These are phyloP conservation scores for Alternaria longipes DNA, from an alignment of 2,329 filamentous ascomycete species.

Conservation along the genomic window DNA sequence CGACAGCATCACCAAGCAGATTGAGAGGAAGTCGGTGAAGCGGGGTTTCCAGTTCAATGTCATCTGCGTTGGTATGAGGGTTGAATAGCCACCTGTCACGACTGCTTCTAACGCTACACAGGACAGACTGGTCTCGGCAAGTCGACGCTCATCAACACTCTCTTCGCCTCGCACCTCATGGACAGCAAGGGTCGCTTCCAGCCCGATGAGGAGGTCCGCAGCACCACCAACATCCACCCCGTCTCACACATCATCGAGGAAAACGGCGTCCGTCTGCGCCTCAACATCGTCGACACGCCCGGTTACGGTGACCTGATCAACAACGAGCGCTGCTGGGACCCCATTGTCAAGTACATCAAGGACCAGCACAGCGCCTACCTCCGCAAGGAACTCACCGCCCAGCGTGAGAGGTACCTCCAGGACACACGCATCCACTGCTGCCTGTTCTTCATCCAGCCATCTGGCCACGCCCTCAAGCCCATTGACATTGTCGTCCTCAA, in stretches of 20 bases:
- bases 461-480: slow-evolving; percentile 96
- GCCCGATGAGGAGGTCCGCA: slow-evolving; percentile 91
- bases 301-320: slow-evolving; percentile 99
- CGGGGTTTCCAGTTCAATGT: slow-evolving; percentile 99
- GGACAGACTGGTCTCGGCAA: slow-evolving; percentile 99
- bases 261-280: slow-evolving; percentile 94
- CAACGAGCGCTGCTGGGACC: slow-evolving; percentile 99
- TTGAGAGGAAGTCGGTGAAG: slow-evolving; percentile 99
- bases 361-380: slow-evolving; percentile 99
- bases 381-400: slow-evolving; percentile 98
- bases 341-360: slow-evolving; percentile 99
- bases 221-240: slow-evolving; percentile 96
- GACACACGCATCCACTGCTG: slow-evolving; percentile 99
- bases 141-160: slow-evolving; percentile 99
- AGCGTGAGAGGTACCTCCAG: slow-evolving; percentile 98
- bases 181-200: slow-evolving; percentile 96
- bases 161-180: slow-evolving; percentile 99
- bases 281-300: slow-evolving; percentile 99
- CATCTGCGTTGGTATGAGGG: slow-evolving; percentile 90
- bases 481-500: slow-evolving; percentile 99
- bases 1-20: slow-evolving; percentile 99
- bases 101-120: slow-evolving; percentile 52
- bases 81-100: too few species aligned
- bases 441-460: slow-evolving; percentile 99
- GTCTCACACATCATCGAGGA: slow-evolving; percentile 99